phyloP scores from a whole-genome alignment of 768 basidiomycete species.

The Mycena alexandri region DNA sequence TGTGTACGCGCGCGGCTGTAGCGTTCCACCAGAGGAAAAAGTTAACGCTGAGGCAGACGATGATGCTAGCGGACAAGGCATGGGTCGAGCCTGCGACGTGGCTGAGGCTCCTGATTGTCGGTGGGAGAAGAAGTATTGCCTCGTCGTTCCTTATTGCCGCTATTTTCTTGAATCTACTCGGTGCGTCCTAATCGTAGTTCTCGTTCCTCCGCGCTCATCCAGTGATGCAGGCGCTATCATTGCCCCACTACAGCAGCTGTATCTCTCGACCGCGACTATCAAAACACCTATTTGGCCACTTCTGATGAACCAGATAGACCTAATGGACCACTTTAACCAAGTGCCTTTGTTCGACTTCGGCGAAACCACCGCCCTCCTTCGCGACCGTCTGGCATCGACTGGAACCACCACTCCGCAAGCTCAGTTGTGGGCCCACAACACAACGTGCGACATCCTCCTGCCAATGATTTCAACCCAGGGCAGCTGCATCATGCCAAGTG shows the following conservation, averaged over 20 bases:
- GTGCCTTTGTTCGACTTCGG: conserved; percentile 11
- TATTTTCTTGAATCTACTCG: too few species aligned
- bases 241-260: conserved; percentile 29
- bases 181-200: conserved; percentile 10
- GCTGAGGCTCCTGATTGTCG: conserved; percentile 7
- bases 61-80: conserved; percentile 20
- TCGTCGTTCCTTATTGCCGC: conserved; percentile 31
- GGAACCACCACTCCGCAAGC: conserved; percentile 17
- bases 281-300: conserved; percentile 26
- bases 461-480: too few species aligned
- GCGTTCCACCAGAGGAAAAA: conserved; percentile 20
- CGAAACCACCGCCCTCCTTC: conserved; percentile 15
- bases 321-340: conserved; percentile 19
- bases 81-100: conserved; percentile 19
- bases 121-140: conserved; percentile 10
- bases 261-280: conserved; percentile 25
- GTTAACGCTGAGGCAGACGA: conserved; percentile 24
- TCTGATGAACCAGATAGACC: conserved; percentile 7
- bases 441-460: conserved; percentile 14
- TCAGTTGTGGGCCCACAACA: conserved; percentile 24
- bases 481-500: conserved; percentile 7
- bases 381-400: conserved; percentile 22
- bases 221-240: conserved; percentile 22
- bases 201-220: conserved; percentile 1
- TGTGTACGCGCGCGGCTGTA: conserved; percentile 25